A percentile compares a stretch with the other conserved stretches of the same genome.
These are phyloP conservation scores for Fusarium zealandicum DNA, from an alignment of 2,329 filamentous ascomycete genomes.

Conservation along the genomic window DNA sequence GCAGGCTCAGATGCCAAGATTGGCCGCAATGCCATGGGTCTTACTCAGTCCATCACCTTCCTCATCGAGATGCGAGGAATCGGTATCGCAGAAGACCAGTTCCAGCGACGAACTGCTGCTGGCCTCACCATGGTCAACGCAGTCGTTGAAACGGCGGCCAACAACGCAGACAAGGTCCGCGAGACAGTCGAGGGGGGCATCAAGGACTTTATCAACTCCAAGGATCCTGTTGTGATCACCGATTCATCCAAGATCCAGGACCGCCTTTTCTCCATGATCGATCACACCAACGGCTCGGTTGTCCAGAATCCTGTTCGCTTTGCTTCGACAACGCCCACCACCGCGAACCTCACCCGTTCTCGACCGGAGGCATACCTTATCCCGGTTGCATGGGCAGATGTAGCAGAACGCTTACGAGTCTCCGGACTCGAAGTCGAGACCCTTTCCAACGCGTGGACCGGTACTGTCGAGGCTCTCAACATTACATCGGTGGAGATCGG, in stretches of 20 bases:
- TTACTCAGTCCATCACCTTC: slow-evolving; percentile 43
- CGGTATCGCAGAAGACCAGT: slow-evolving; percentile 43
- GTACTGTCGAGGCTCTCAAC: slow-evolving; percentile 42
- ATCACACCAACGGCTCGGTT: slow-evolving; percentile 37
- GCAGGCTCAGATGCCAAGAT: slow-evolving; percentile 42
- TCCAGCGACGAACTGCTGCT: slow-evolving; percentile 40
- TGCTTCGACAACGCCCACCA: slow-evolving; percentile 40
- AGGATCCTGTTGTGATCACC: slow-evolving; percentile 42
- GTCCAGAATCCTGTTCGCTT: slow-evolving; percentile 42
- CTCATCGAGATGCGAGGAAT: slow-evolving; percentile 45
- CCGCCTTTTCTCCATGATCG: slow-evolving; percentile 38
- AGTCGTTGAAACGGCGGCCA: slow-evolving; percentile 42
- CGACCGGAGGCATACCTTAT: slow-evolving; percentile 44
- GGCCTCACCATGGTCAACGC: slow-evolving; percentile 41
- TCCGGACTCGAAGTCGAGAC: slow-evolving; percentile 39
- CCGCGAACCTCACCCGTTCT: slow-evolving; percentile 42
- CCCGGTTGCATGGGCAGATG: slow-evolving; percentile 40
- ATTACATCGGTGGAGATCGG: slow-evolving; percentile 33
- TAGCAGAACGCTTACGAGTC: slow-evolving; percentile 38
- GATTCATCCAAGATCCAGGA: slow-evolving; percentile 35
- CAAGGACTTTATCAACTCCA: slow-evolving; percentile 38
- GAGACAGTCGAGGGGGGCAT: slow-evolving; percentile 38
- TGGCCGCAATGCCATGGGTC: slow-evolving; percentile 42
- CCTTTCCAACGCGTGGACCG: slow-evolving; percentile 31
- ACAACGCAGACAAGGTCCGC: slow-evolving; percentile 40